A percentile compares a stretch with the other conserved stretches of the same genome.
phyloP scores from a whole-genome alignment of 1,139 yeast genomes.

The Candida sp. region DNA sequence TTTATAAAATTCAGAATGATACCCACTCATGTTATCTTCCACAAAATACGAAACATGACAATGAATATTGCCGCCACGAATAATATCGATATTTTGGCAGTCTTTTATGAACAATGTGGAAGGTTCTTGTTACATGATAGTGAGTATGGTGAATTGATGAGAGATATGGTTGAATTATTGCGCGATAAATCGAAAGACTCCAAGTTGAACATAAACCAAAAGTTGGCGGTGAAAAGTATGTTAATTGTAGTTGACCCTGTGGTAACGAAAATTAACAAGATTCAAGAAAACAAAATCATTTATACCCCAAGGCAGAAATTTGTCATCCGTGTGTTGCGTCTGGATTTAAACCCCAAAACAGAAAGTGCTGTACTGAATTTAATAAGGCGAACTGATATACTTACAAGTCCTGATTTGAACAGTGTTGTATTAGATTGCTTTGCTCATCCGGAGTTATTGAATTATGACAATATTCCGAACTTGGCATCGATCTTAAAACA shows the following conservation, averaged over 20 bases:
- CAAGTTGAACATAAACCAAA: conserved; percentile 51
- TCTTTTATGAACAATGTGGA: conserved; percentile 76
- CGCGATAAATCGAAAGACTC: conserved; percentile 49
- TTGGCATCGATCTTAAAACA: conserved; percentile 48
- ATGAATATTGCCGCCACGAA: conserved; percentile 48
- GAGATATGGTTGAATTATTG: conserved; percentile 58
- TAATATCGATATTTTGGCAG: conserved; percentile 62
- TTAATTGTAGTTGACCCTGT: conserved; percentile 64
- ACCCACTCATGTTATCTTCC: conserved; percentile 71
- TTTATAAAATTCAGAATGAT: conserved; percentile 73
- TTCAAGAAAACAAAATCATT: conserved; percentile 13
- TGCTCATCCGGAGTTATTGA: conserved; percentile 58
- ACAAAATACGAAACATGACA: conserved; percentile 60
- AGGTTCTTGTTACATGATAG: conserved; percentile 59
- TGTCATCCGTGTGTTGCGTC: conserved; percentile 45
- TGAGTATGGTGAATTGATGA: conserved; percentile 59
- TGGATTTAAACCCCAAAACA: conserved; percentile 45
- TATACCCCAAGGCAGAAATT: conserved; percentile 46
- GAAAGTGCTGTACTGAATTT: conserved; percentile 32
- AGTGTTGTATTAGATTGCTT: conserved; percentile 50
- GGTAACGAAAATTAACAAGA: conserved; percentile 21
- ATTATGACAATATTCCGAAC: conserved; percentile 49
- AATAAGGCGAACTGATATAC: conserved; percentile 47
- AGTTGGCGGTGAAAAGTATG: conserved; percentile 59
- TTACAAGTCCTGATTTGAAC: conserved; percentile 32